Conservation (phyloP, 2,329 filamentous ascomycete genomes). For the Davidsoniella eucalypti region DNA sequence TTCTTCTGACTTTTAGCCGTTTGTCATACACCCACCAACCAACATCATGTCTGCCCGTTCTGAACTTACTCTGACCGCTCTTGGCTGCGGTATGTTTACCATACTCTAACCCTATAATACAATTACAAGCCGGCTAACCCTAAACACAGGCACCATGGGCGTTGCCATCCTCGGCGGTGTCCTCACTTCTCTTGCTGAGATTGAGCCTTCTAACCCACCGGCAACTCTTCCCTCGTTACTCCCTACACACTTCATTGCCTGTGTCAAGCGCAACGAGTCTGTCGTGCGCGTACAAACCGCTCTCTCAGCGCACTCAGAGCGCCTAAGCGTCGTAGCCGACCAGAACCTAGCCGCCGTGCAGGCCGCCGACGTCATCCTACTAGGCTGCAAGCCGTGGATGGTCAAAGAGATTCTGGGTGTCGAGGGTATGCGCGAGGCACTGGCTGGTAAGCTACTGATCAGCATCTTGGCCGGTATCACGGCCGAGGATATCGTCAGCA, state of each 20-base stretch:
- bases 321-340: constrained; percentile 51
- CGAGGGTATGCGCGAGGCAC: constrained; percentile 52
- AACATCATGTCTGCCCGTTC: constrained; percentile 4
- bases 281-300: constrained; percentile 51
- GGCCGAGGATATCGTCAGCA: constrained; percentile 47
- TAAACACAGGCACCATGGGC: constrained; percentile 55
- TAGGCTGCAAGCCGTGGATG: constrained; percentile 69
- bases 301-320: constrained; percentile 44
- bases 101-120: not conserved
- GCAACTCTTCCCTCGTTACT: constrained; percentile 33
- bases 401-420: constrained; percentile 50
- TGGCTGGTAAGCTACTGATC: constrained; percentile 66
- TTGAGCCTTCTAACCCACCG: constrained; percentile 29
- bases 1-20: not conserved
- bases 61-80: constrained; percentile 56
- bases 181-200: constrained; percentile 47
- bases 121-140: constrained; percentile 6
- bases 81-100: constrained; percentile 51
- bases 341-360: constrained; percentile 53
- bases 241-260: constrained; percentile 65
- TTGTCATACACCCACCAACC: not conserved
- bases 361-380: constrained; percentile 55
- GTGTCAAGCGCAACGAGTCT: constrained; percentile 54
- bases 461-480: constrained; percentile 67
- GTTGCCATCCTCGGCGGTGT: constrained; percentile 72